Evolutionary conservation across 768 basidiomycete species (phyloP), one percentile per base, ranked within the genome.

Genomic region (Trametes cingulata): DNA sequence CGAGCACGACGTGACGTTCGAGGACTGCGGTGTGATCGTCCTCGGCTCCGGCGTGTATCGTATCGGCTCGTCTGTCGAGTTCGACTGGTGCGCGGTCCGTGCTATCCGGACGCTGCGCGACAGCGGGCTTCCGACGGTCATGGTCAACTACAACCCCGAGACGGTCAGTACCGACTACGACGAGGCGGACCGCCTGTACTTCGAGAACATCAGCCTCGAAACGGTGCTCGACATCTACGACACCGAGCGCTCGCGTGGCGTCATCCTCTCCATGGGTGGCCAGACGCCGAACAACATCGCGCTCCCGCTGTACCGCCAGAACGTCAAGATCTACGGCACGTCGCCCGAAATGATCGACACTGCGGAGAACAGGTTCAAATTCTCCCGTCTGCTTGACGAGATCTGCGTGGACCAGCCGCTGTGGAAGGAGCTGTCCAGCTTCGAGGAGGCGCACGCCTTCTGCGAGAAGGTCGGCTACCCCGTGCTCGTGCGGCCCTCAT

Each of bases 81-180:
- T 99, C 76, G 96, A 98, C 73, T 99, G 96, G 96, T 98, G 96
- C 74, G 97, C 96, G 15, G 96, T 99, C 53, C 89, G 95, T 49
- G 94, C 95, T 33, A 98, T 98, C 71, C 81, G 96, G 66, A 98
- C 97, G 0, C 81, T 99, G 27, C 93, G 95, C 64, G 91, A 96
- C n/a, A 88, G 91, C 69, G 95, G 95, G 17, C 77, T 94, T 49
- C 93, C 92, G 63, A 98, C 96, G 4, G 86, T 98, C 74, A 99
- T 98, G 96, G 91, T 98, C 78, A 98, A 99, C 78, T 98, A 98
- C 77, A 98, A 99, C 74, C 97, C 96, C 14, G 96, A 98, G 78
- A 99, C 97, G 1, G 97, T 99, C 73, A 94, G 91, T 69, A 98
- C 97, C 33, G 96, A 98, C 74, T 98, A 98, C 75, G 97, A 98